These are phyloP conservation scores for Phalaenopsis equestris DNA, from an alignment of 106 monocot genomes.

Conservation along the genomic window DNA sequence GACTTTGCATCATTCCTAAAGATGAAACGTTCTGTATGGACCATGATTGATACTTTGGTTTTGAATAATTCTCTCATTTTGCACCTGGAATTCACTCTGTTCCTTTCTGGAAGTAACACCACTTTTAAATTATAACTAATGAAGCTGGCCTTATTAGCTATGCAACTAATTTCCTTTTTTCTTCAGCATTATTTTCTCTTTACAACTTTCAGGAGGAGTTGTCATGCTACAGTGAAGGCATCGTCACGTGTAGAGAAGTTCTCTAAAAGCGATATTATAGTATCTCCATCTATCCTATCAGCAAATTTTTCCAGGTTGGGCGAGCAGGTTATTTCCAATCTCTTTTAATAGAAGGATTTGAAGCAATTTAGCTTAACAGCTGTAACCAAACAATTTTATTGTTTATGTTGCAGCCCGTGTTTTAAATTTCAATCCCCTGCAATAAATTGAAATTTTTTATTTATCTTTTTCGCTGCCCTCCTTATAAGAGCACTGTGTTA, in stretches of 20 bases:
- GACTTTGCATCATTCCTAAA: not conserved
- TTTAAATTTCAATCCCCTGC: too few relatives aligned
- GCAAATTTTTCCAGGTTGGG: slow-evolving; percentile 90
- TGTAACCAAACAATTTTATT: not conserved
- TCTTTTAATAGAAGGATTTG: slow-evolving; percentile 1
- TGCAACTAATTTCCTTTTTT: not conserved
- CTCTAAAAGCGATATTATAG: slow-evolving; percentile 90
- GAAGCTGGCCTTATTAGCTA: not conserved
- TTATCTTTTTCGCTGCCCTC: too few relatives aligned
- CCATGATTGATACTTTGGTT: not conserved
- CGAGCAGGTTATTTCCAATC: slow-evolving; percentile 61
- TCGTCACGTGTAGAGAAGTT: slow-evolving; percentile 73
- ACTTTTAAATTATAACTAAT: not conserved
- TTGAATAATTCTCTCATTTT: not conserved
- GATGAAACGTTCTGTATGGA: not conserved
- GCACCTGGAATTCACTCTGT: not conserved
- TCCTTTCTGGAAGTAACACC: not conserved
- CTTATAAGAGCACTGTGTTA: too few relatives aligned
- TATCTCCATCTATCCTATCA: slow-evolving; percentile 95
- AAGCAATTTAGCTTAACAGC: not conserved
- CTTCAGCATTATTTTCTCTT: not conserved
- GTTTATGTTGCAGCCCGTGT: not conserved
- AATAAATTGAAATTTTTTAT: too few relatives aligned
- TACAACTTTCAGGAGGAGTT: slow-evolving; percentile 43
- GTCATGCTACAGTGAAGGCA: slow-evolving; percentile 46